phyloP scores from a whole-genome alignment of 2,329 filamentous ascomycete species.

The Neofusicoccum umdonicola region DNA sequence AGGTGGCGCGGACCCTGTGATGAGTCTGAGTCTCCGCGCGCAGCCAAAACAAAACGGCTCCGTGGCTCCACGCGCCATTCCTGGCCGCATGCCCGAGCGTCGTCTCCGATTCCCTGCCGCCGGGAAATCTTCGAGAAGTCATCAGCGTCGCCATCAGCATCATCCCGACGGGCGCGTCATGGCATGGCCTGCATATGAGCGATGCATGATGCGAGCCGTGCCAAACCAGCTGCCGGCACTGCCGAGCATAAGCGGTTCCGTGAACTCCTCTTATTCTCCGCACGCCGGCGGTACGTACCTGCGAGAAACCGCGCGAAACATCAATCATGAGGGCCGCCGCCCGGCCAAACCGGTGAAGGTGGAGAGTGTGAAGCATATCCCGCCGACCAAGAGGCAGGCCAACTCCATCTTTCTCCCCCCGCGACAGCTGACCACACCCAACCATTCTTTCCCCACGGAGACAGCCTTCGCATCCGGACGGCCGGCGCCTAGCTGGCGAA shows the following conservation, averaged over 20 bases:
- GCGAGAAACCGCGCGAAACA: background rate
- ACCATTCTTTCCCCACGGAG: background rate
- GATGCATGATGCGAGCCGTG: conserved; percentile 3
- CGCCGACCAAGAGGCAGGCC: background rate
- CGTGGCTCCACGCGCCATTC: background rate
- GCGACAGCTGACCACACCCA: background rate
- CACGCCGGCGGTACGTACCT: background rate
- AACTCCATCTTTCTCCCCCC: background rate
- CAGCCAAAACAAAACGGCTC: background rate
- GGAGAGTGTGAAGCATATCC: background rate
- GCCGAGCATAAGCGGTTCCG: conserved; percentile 1
- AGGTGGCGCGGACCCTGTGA: background rate
- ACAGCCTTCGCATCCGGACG: background rate
- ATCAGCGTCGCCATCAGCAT: background rate
- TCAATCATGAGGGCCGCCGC: background rate
- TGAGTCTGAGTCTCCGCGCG: background rate
- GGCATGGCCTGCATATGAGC: conserved; percentile 5
- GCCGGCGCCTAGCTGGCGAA: background rate
- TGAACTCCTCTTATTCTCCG: background rate
- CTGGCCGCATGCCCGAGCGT: background rate
- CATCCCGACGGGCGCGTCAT: background rate
- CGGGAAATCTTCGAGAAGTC: conserved; percentile 3
- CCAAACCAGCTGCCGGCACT: background rate
- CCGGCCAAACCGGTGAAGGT: background rate
- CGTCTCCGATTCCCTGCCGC: background rate